A percentile compares a stretch with the other conserved stretches of the same genome.
phyloP scores from a whole-genome alignment of 441 rosid genomes.

The Gossypium aridum region DNA sequence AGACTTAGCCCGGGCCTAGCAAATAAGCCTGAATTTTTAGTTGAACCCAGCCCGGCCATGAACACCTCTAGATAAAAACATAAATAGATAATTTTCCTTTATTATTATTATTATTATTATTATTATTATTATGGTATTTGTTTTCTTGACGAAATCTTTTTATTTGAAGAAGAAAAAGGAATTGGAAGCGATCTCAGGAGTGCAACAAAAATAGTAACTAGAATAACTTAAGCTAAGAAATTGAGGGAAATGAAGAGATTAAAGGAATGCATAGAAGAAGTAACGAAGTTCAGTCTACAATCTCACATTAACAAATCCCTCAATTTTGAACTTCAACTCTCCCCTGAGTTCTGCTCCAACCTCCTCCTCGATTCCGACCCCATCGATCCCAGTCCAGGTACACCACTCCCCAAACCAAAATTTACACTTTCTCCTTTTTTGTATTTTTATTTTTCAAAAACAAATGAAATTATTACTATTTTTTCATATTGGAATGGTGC shows the following conservation, averaged over 20 bases:
- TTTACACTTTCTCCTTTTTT: background rate
- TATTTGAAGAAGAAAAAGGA: no score
- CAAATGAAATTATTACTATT: background rate
- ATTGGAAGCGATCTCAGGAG: no score
- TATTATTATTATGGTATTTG: no score
- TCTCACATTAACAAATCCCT: conserved; percentile 29
- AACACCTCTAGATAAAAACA: no score
- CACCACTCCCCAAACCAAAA: background rate
- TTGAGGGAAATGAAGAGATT: conserved; percentile 28
- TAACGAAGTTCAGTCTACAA: conserved; percentile 44
- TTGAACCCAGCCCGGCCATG: no score
- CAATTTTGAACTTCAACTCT: conserved; percentile 34
- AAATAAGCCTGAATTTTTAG: no score
- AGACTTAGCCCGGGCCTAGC: no score
- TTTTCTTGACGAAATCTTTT: no score
- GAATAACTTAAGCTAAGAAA: background rate
- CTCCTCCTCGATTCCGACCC: conserved; percentile 35
- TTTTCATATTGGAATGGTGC: conserved; percentile 3
- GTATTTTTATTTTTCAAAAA: background rate
- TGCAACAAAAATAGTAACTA: no score
- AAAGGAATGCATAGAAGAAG: conserved; percentile 37
- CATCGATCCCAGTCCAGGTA: conserved; percentile 5
- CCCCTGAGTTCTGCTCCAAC: conserved; percentile 43
- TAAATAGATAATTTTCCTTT: no score
- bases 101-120: no score